phyloP scores from a whole-genome alignment of 2,329 filamentous ascomycete genomes.

The Fusarium coffeatum region DNA sequence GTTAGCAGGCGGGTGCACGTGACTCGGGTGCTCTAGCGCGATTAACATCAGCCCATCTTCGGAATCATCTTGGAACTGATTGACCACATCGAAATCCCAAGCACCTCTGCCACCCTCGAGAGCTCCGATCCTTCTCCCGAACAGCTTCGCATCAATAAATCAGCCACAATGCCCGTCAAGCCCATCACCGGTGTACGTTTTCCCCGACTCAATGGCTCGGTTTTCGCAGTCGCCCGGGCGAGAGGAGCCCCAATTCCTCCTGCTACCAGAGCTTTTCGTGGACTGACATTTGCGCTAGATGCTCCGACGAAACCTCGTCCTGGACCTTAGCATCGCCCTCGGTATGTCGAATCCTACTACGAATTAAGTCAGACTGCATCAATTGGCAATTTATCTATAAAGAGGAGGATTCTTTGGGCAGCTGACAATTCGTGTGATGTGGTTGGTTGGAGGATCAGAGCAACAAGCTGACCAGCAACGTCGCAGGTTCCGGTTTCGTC shows the following conservation, averaged over 20 bases:
- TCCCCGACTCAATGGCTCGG: constrained; percentile 49
- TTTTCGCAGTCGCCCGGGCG: constrained; percentile 21
- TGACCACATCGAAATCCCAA: constrained; percentile 43
- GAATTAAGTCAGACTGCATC: constrained; percentile 10
- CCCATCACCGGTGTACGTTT: constrained; percentile 70
- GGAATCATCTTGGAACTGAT: constrained; percentile 44
- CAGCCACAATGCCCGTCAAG: constrained; percentile 64
- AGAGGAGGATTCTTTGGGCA: constrained; percentile 22
- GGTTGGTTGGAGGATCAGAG: constrained; percentile 40
- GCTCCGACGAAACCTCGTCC: constrained; percentile 69
- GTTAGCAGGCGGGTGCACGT: constrained; percentile 29
- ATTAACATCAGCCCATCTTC: constrained; percentile 53
- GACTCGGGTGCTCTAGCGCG: constrained; percentile 47
- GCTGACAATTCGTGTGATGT: constrained; percentile 44
- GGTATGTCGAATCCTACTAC: constrained; percentile 57
- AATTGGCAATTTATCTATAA: constrained; percentile 11
- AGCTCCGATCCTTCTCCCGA: constrained; percentile 38
- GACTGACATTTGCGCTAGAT: constrained; percentile 61
- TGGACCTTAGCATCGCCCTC: constrained; percentile 66
- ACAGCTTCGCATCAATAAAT: constrained; percentile 41
- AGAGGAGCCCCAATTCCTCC: constrained; percentile 29
- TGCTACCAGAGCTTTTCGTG: constrained; percentile 40
- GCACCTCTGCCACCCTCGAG: constrained; percentile 31
- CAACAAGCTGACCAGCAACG: constrained; percentile 50
- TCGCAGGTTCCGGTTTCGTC: constrained; percentile 63